Conservation (phyloP, 2,329 filamentous ascomycete species). For the Fusarium pininemorale region DNA sequence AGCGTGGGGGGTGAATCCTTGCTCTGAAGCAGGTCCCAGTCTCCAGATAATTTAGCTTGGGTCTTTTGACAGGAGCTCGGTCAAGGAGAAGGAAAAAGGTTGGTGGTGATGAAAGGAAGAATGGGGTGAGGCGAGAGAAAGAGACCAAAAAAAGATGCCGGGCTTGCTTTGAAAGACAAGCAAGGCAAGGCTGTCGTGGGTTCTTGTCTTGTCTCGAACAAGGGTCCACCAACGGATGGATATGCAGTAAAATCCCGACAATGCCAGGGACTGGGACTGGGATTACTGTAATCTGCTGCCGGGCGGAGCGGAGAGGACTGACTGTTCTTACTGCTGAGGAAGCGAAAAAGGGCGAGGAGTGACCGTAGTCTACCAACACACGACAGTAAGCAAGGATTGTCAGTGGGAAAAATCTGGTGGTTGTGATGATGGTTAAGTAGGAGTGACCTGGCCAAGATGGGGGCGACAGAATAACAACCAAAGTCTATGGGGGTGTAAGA, state of each 20-base stretch:
- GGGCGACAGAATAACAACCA: constrained; percentile 33
- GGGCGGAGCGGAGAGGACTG: constrained; percentile 21
- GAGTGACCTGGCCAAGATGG: constrained; percentile 9
- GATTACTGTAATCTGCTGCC: not conserved
- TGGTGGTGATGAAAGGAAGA: constrained; percentile 23
- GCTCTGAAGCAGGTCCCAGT: constrained; percentile 11
- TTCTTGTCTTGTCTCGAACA: constrained; percentile 10
- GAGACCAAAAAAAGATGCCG: constrained; percentile 26
- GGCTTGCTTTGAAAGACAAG: constrained; percentile 24
- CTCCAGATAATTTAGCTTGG: constrained; percentile 4
- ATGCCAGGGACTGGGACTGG: constrained; percentile 6
- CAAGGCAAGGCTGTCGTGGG: constrained; percentile 16
- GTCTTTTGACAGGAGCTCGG: constrained; percentile 30
- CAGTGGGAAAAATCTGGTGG: constrained; percentile 14
- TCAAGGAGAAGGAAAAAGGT: constrained; percentile 39
- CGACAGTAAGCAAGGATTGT: constrained; percentile 8
- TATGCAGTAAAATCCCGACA: constrained; percentile 25
- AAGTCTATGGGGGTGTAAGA: not conserved
- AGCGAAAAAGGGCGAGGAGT: constrained; percentile 5
- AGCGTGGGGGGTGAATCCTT: constrained; percentile 36
- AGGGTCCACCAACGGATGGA: constrained; percentile 32
- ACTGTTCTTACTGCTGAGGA: not conserved
- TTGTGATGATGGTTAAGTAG: constrained; percentile 1
- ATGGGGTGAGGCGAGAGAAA: constrained; percentile 30
- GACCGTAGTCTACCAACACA: constrained; percentile 3